phyloP scores from a whole-genome alignment of 192 early-diverging fungal genomes.

The Piromyces sp. region DNA sequence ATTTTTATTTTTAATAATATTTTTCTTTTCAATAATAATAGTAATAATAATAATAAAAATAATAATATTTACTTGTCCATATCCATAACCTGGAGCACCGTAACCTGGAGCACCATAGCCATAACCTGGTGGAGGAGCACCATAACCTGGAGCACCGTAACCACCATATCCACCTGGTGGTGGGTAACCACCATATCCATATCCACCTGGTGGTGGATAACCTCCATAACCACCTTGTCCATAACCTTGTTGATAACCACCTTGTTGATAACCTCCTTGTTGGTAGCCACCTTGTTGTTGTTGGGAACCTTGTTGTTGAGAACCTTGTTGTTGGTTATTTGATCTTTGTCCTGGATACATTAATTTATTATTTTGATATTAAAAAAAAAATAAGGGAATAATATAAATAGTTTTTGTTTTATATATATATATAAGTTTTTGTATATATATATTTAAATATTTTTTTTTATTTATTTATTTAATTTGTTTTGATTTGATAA shows the following conservation, averaged over 20 bases:
- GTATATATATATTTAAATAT: too few species aligned
- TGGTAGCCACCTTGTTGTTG: neutral
- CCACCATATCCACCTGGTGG: neutral
- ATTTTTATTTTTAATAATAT: too few species aligned
- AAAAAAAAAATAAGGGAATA: too few species aligned
- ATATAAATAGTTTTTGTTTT: too few species aligned
- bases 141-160: neutral
- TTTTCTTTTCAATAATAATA: too few species aligned
- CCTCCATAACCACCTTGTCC: neutral
- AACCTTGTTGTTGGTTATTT: neutral
- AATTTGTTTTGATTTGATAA: too few species aligned
- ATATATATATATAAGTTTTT: too few species aligned
- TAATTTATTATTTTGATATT: neutral
- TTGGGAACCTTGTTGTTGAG: neutral
- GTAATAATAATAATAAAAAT: too few species aligned
- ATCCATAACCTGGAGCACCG: neutral
- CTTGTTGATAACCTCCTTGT: neutral
- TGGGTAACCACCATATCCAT: neutral
- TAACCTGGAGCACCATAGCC: neutral
- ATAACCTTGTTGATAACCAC: neutral
- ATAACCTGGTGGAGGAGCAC: neutral
- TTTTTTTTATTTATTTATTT: too few species aligned
- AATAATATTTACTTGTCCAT: neutral
- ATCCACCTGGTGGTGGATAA: neutral
- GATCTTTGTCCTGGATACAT: neutral